Percentiles rank a stretch among this genome's conserved stretches.
Conservation (phyloP, 1,284 basidiomycete species). For the Puccinia polysora region DNA sequence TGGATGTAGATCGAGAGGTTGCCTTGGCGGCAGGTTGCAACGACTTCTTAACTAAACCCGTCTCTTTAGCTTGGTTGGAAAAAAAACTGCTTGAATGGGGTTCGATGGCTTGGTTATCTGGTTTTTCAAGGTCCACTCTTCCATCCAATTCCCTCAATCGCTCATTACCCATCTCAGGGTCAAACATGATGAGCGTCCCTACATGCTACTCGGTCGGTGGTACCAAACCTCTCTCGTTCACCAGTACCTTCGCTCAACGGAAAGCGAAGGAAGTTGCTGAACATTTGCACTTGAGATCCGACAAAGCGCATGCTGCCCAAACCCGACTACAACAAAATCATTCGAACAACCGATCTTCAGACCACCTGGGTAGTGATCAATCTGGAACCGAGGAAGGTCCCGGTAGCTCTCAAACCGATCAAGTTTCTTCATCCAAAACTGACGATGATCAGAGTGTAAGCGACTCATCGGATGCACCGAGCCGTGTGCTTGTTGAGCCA, state of each 20-base stretch:
- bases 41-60: conserved; percentile 97
- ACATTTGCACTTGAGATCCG: conserved; percentile 24
- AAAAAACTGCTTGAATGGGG: conserved; percentile 99
- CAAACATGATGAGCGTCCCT: too few relatives aligned
- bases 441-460: too few relatives aligned
- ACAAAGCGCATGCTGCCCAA: conserved; percentile 2
- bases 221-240: conserved; percentile 17
- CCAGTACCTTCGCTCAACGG: not conserved
- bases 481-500: too few relatives aligned
- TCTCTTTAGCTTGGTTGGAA: conserved; percentile 89
- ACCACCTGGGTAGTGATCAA: not conserved
- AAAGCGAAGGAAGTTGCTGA: conserved; percentile 23
- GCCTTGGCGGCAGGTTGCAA: conserved; percentile 97
- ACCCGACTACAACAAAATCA: not conserved
- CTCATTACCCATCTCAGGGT: conserved; percentile 4
- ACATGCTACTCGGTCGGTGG: too few relatives aligned
- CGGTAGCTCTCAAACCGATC: not conserved
- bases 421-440: too few relatives aligned
- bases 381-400: not conserved
- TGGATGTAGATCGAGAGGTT: conserved; percentile 86
- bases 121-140: conserved; percentile 46
- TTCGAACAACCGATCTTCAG: not conserved
- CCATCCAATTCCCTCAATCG: not conserved
- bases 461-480: too few relatives aligned
- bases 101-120: conserved; percentile 53